Base-by-base conservation (phyloP, 768 basidiomycete species). In the Rhodotorula paludigena region DNA sequence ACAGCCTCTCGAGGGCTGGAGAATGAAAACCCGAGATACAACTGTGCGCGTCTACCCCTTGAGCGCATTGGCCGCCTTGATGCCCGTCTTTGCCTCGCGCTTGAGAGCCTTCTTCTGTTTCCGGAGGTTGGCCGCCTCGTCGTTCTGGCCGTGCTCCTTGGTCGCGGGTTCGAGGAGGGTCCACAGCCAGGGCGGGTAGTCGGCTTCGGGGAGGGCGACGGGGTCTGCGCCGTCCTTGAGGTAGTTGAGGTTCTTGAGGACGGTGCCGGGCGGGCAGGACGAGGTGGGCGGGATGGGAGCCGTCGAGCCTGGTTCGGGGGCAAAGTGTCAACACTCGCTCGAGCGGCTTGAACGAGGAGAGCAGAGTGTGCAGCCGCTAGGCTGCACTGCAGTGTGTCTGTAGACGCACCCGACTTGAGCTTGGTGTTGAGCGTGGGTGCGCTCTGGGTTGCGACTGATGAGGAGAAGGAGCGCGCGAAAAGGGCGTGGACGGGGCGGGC, bases 131-230 rank as follows among this genome's bases (percentile, higher is more conserved):
- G 48, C 33, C 23, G 21, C 51, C 42, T 21, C 39, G 21, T 36
- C 45, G 12, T 14, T 18, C 49, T 56, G 35, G 36, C 38, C n/a
- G 21, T 36, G 35, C 63, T 61, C 47, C 20, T 12, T 5, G 28
- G 11, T 28, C 38, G 42, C 25, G 14, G 23, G 45, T 10, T 18
- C 33, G 4, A 10, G 6, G 18, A 70, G 39, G 2, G 71, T 76
- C 79, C 79, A 80, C 30, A 80, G 60, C 80, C 80, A 80, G 8
- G 72, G 53, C 16, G 80, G 80, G 69, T 80, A 80, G 53, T 79
- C 76, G 28, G 76, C 72, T 60, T 80, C 79, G 20, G 76, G 74
- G 30, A 78, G 63, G 14, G 80, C 79, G 60, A 79, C 69, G 25
- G 79, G 78, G 63, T 78, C 79, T 5, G 77, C 69, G 35, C 75